Percentiles rank a stretch among this genome's conserved stretches.
Conservation (phyloP, 2,329 filamentous ascomycete species). For the Emmonsia crescens region DNA sequence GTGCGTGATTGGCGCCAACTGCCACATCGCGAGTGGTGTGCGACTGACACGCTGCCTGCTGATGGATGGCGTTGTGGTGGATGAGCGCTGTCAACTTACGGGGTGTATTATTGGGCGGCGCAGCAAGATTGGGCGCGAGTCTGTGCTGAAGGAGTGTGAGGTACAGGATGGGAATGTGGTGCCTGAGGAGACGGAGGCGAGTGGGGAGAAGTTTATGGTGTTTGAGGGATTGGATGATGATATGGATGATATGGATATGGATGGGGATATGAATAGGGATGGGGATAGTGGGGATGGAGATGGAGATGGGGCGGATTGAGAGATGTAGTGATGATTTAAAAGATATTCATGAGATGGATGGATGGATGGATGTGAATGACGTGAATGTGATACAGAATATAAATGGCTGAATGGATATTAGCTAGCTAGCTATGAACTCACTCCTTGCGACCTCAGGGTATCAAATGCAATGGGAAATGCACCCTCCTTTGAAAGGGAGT, state of each 20-base stretch:
- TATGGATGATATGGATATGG: slow-evolving; percentile 24
- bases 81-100: slow-evolving; percentile 72
- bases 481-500: background rate
- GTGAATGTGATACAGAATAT: background rate
- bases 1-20: slow-evolving; percentile 75
- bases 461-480: background rate
- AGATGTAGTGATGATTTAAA: background rate
- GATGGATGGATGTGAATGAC: background rate
- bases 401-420: background rate
- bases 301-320: slow-evolving; percentile 6
- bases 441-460: background rate
- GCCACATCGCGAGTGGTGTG: slow-evolving; percentile 74
- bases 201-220: slow-evolving; percentile 52
- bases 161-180: slow-evolving; percentile 77
- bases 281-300: slow-evolving; percentile 15
- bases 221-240: slow-evolving; percentile 36
- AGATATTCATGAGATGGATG: background rate
- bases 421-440: background rate
- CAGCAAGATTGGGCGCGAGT: slow-evolving; percentile 71
- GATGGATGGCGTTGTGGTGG: slow-evolving; percentile 84
- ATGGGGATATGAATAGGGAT: slow-evolving; percentile 19
- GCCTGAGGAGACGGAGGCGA: slow-evolving; percentile 60
- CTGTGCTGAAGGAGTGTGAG: slow-evolving; percentile 76
- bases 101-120: slow-evolving; percentile 77
- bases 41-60: slow-evolving; percentile 78